Conservation (phyloP, 1,284 basidiomycete genomes). For the Ustilago xerochloae region DNA sequence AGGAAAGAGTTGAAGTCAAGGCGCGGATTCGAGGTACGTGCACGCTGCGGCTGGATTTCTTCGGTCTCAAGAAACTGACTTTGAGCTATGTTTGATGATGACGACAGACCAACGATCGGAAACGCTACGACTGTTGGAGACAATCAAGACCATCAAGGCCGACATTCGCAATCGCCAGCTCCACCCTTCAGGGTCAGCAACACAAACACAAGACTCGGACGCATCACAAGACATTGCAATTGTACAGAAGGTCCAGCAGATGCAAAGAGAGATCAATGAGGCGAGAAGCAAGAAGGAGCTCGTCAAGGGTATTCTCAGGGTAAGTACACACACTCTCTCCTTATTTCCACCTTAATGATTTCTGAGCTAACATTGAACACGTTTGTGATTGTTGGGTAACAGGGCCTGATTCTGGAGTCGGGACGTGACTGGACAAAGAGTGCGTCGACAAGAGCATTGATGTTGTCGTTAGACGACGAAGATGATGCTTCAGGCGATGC, state of each 20-base stretch:
- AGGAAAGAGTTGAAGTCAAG: constrained; percentile 27
- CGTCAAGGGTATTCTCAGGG: constrained; percentile 46
- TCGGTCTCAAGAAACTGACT: too few relatives aligned
- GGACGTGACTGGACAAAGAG: constrained; percentile 47
- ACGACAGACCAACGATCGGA: constrained; percentile 23
- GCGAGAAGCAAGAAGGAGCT: constrained; percentile 47
- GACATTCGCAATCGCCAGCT: constrained; percentile 41
- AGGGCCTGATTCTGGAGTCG: constrained; percentile 49
- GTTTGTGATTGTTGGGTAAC: not conserved
- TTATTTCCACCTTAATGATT: not conserved
- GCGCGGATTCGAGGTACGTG: constrained; percentile 29
- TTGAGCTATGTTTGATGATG: not conserved
- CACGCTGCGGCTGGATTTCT: not conserved
- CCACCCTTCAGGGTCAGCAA: constrained; percentile 12
- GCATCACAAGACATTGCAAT: constrained; percentile 29
- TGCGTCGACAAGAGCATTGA: constrained; percentile 23
- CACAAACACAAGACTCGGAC: constrained; percentile 18
- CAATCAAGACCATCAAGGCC: constrained; percentile 39
- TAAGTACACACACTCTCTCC: constrained; percentile 15
- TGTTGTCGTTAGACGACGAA: constrained; percentile 50
- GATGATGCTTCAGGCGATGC: constrained; percentile 50
- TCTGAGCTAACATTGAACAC: not conserved
- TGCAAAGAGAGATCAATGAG: constrained; percentile 42
- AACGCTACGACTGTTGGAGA: constrained; percentile 27
- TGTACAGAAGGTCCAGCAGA: constrained; percentile 32